A percentile compares a stretch with the other conserved stretches of the same genome.
Conservation (phyloP, 1,284 basidiomycete genomes). For the Ganoderma boninense region DNA sequence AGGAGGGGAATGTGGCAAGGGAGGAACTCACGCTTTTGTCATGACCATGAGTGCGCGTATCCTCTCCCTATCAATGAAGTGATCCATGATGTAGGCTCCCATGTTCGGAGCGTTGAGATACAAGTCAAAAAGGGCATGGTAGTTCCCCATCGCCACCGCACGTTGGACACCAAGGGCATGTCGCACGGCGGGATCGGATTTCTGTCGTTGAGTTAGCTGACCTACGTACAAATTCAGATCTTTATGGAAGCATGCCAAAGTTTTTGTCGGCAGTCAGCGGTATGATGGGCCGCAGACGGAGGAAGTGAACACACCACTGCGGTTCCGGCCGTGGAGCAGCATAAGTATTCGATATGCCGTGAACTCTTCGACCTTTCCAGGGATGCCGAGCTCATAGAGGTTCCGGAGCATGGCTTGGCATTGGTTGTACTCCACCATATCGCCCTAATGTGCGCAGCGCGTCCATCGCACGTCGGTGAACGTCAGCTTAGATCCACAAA, state of each 20-base stretch:
- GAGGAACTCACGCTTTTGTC: conserved; percentile 83
- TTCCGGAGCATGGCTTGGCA: conserved; percentile 93
- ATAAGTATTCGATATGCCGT: conserved; percentile 98
- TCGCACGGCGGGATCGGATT: conserved; percentile 78
- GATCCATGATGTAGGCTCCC: conserved; percentile 99
- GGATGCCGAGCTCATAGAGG: conserved; percentile 93
- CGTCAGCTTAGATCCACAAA: conserved; percentile 10
- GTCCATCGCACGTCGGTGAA: conserved; percentile 14
- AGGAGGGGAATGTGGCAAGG: conserved; percentile 7
- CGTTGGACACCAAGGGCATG: conserved; percentile 93
- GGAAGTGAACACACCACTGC: conserved; percentile 73
- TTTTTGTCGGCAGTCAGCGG: conserved; percentile 5
- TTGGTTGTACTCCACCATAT: conserved; percentile 99
- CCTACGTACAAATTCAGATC: conserved; percentile 96
- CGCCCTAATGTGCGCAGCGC: conserved; percentile 64
- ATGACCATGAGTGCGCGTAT: conserved; percentile 89
- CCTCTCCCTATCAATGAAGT: conserved; percentile 94
- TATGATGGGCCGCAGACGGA: background rate
- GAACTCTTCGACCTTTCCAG: conserved; percentile 94
- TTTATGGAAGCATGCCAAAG: conserved; percentile 41
- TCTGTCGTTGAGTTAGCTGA: conserved; percentile 93
- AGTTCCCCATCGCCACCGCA: conserved; percentile 92
- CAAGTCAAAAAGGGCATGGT: conserved; percentile 89
- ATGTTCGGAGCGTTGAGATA: conserved; percentile 93
- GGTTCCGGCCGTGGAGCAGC: conserved; percentile 93